A percentile compares a stretch with the other conserved stretches of the same genome.
These are phyloP conservation scores for Phalaenopsis aphrodite DNA, from an alignment of 106 monocot species.

Conservation along the genomic window DNA sequence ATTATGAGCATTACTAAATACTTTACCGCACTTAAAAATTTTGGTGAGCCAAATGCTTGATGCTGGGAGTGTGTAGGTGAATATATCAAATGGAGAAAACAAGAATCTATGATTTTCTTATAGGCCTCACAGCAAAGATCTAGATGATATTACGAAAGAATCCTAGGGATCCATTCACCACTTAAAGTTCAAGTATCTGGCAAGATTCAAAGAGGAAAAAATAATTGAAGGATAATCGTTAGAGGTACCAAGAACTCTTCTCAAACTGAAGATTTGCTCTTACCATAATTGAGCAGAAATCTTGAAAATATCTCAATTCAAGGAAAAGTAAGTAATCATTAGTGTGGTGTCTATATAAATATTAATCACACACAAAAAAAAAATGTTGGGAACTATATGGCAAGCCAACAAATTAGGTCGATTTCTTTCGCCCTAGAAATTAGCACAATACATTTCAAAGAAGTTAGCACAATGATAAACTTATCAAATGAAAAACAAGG, in stretches of 20 bases:
- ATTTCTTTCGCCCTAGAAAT: not conserved
- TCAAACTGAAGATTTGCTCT: not conserved
- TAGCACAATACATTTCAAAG: not conserved
- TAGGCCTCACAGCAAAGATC: too few species aligned
- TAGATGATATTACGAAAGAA: too few species aligned
- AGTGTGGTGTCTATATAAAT: not conserved
- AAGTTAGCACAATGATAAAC: not conserved
- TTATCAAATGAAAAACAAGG: not conserved
- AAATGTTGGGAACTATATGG: not conserved
- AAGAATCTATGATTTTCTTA: too few species aligned
- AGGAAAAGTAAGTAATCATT: not conserved
- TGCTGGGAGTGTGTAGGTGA: not conserved
- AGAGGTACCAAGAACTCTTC: not conserved
- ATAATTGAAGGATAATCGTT: not conserved
- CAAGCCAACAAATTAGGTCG: not conserved
- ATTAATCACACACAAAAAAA: not conserved
- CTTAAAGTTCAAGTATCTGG: not conserved
- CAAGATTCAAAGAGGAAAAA: not conserved
- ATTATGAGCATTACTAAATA: not conserved
- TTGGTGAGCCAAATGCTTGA: not conserved
- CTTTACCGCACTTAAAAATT: not conserved
- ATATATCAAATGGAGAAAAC: not conserved
- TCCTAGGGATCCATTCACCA: not conserved
- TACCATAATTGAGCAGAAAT: not conserved
- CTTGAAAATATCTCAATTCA: not conserved